phyloP scores from a whole-genome alignment of 2,329 filamentous ascomycete genomes.

The Sporothrix curviconia region DNA sequence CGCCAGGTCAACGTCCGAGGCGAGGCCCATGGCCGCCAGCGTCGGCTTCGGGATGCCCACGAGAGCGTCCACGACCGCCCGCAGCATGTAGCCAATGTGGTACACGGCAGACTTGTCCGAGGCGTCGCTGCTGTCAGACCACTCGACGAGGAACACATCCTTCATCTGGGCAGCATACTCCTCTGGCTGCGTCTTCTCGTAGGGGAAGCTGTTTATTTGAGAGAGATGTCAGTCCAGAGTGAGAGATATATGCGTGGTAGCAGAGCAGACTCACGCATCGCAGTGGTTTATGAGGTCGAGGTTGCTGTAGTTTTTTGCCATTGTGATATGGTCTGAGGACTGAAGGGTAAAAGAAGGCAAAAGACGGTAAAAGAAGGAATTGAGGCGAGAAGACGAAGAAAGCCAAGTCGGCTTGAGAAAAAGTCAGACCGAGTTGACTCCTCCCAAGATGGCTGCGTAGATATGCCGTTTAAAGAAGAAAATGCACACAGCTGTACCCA shows the following conservation, averaged over 20 bases:
- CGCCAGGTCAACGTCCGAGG: conserved; percentile 33
- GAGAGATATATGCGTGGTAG: background rate
- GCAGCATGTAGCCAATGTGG: conserved; percentile 57
- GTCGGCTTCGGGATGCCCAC: conserved; percentile 47
- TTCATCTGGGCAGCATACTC: conserved; percentile 50
- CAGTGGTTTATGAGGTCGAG: conserved; percentile 22
- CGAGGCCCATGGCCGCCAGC: conserved; percentile 50
- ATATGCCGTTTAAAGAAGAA: background rate
- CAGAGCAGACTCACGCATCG: conserved; percentile 21
- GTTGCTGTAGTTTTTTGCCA: conserved; percentile 19
- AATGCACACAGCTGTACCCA: background rate
- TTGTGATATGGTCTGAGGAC: background rate
- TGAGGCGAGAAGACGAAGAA: background rate
- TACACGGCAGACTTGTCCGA: conserved; percentile 26
- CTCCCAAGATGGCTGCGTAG: background rate
- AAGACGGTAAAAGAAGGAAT: background rate
- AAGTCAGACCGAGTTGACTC: too few species aligned
- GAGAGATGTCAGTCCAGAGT: background rate
- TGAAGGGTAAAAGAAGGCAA: background rate
- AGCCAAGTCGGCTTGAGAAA: background rate
- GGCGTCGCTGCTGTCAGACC: conserved; percentile 55
- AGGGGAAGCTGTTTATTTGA: conserved; percentile 60
- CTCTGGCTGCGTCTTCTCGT: conserved; percentile 54
- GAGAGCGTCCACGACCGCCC: conserved; percentile 44
- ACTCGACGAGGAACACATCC: conserved; percentile 60